Base-by-base conservation (phyloP, 495 filamentous ascomycete species). In the Aspergillus funiculosus region DNA sequence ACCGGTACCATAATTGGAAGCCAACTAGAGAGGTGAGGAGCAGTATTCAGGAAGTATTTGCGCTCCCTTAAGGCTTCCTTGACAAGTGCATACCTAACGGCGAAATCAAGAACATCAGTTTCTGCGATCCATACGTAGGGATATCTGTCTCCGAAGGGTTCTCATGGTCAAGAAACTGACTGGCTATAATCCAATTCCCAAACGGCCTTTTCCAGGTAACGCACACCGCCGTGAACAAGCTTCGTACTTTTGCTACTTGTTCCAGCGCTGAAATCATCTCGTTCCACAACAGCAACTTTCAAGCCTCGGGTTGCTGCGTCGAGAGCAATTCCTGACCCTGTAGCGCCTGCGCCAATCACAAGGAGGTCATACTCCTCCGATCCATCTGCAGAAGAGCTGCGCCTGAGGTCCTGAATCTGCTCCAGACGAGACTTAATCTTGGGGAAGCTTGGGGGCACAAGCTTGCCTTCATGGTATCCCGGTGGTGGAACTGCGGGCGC, bases 221-320 rank as follows among this genome's bases (percentile, higher is more conserved):
- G 76, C 34, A 98, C 92, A 56, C 92, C 92, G 48, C 92, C 92
- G 65, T 98, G 92, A 2, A 98, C 92, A 47, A 98, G 72, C 65
- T 98, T 98, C 24, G 92, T 98, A 66, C 86, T 92, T 69, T 98
- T 98, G 60, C 85, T 91, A 64, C 88, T 95, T 10, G 92, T 98
- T 15, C 92, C 92, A 51, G 82, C 79, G 57, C 82, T 85, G 66
- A 98, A 98, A 64, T 98, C 92, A 58, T 97, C 92, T 39, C 89
- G 74, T 64, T 98, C 92, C n/a, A 98, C 82, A 31, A 95, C 63
- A 26, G 92, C 92, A 29, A 98, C 92, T 68, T 86, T 92, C 55
- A 98, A 68, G 5, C 92, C 92, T 64, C 92, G 75, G 1, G 90
- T 95, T 22, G 83, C 91, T 10, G 92, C 92, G 73, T 98, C 92